Evolutionary conservation across 2,329 filamentous ascomycete genomes (phyloP), one percentile per base, ranked within the genome.

Genomic region (Parastagonospora avenae): DNA sequence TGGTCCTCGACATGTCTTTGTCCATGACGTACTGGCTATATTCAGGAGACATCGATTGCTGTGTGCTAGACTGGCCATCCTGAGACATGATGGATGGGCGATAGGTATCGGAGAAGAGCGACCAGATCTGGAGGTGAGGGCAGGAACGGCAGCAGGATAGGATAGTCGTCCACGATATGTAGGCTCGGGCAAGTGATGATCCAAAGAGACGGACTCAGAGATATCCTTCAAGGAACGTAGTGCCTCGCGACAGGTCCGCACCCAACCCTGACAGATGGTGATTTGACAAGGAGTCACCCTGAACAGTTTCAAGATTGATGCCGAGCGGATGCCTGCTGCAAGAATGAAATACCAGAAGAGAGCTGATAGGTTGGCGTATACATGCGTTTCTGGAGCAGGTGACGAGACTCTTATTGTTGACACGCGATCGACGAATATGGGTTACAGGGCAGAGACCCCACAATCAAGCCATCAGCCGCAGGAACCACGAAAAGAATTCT

Each of bases 1-100:
- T 60, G 15, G 59, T 37, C 47, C 57, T 63, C 16, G 55, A 55
- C 12, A 61, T 30, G 14, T 66, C 60, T 38, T 44, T 49, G 38
- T 49, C 50, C 37, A 24, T n/a, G 62, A 6, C 12, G 33, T 28
- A 30, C 19, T 28, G 16, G 41, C 15, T 16, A 8, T 11, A 8
- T n/a, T 33, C 41, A 32, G 61, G 48, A 14, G 63, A 54, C 42
- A 36, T 43, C 29, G 59, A 32, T 36, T 63, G 59, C 36, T 64
- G 52, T 10, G 38, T 51, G 42, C 50, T 55, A 30, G 43, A 30
- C 32, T 57, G 48, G 41, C 64, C 63, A 31, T 42, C 50, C 44
- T 59, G 64, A 36, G 63, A 63, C 66, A 71, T 72, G 53, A 19
- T 29, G 14, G 6, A 31, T 46, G 11, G 2, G 37, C 16, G 14